Evolutionary conservation across 371 early-diverging fungal genomes (phyloP), one percentile per base, ranked within the genome.

Genomic region (Mucor racemosus): DNA sequence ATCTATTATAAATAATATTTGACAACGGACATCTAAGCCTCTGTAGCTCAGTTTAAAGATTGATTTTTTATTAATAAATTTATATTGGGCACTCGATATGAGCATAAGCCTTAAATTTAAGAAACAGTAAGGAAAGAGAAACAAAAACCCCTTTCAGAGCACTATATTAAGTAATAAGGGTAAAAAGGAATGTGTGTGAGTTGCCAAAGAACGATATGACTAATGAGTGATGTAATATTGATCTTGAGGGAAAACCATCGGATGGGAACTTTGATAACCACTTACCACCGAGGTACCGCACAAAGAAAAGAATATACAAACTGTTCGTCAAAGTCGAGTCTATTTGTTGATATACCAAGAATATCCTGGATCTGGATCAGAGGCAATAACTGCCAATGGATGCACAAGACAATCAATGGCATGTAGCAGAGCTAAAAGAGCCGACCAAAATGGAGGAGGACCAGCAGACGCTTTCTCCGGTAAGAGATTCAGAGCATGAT

Each of bases 281-380:
- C 58, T 39, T 58, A 58, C 58, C 58, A 58, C 58, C 41, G 58
- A 15, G 41, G 41, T 9, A 21, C 8, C 41, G 58, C 58, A 58
- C 13, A 0, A 41, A 7, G 41, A 38, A 58, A 26, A 4, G 14
- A 58, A 36, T 13, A 5, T 7, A 9, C 58, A 7, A 41, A 40
- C 9, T 6, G 4, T 6, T 58, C 58, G n/a, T 58, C 26, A 15
- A 21, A 0, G 41, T 4, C 1, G 11, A 40, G 41, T 7, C 8
- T 17, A 15, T 5, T 7, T 38, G 0, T 9, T 5, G 4, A 1
- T 41, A 36, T 19, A 40, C 58, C 58, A 58, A 0, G 1, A 14
- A 1, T 7, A 10, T 39, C 58, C 41, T 7, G 41, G 58, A 41
- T 58, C 58, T 1, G 58, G 58, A 40, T 58, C 41, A 0, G 58